Evolutionary conservation across 1,284 basidiomycete species (phyloP).

Genomic region (Ceratobasidium papillatum): DNA sequence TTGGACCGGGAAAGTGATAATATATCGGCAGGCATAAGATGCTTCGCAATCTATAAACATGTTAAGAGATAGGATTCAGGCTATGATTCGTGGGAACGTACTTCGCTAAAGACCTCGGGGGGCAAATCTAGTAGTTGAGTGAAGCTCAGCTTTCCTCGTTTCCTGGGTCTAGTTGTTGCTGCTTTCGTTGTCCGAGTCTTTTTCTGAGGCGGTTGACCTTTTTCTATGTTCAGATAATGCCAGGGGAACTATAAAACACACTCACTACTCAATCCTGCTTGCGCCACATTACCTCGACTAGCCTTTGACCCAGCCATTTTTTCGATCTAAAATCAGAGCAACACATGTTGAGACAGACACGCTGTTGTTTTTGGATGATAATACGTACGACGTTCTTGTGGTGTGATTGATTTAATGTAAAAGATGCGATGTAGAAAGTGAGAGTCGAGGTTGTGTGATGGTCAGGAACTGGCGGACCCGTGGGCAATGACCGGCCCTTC

Average conservation of each 20-base stretch:
- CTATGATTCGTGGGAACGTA: no score
- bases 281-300: neutral
- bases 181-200: neutral
- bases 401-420: no score
- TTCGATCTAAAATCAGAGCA: no score
- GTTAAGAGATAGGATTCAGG: neutral
- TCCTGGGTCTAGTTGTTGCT: neutral
- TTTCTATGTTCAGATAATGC: neutral
- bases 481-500: no score
- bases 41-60: constrained; percentile 45
- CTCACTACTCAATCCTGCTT: neutral
- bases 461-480: no score
- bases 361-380: no score
- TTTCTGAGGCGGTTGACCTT: neutral
- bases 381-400: no score
- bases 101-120: neutral
- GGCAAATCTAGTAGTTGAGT: neutral
- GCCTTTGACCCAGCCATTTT: neutral
- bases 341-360: no score
- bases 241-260: neutral
- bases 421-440: no score
- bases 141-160: neutral
- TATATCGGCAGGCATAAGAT: constrained; percentile 48
- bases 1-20: constrained; percentile 48
- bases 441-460: no score